Percentiles rank a stretch among this genome's conserved stretches.
phyloP scores from a whole-genome alignment of 805 yeast species.

The Candida ortonii region DNA sequence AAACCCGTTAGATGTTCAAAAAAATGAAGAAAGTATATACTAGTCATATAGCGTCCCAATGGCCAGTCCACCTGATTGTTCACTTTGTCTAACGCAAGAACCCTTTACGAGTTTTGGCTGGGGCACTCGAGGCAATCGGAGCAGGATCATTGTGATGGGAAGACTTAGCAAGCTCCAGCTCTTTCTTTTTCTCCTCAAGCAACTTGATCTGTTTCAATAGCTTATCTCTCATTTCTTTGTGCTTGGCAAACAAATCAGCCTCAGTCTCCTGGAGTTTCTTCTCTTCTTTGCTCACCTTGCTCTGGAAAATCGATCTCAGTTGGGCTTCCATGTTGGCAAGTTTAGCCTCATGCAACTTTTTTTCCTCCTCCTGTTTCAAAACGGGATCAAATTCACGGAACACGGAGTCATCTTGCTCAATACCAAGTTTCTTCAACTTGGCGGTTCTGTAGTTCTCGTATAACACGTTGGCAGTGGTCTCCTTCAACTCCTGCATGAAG shows the following conservation, averaged over 20 bases:
- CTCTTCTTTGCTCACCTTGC: conserved; percentile 94
- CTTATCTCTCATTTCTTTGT: conserved; percentile 96
- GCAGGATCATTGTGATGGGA: conserved; percentile 42
- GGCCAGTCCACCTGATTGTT: conserved; percentile 1
- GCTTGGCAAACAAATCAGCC: conserved; percentile 92
- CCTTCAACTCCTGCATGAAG: conserved; percentile 91
- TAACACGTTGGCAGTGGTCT: conserved; percentile 67
- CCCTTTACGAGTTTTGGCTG: conserved; percentile 71
- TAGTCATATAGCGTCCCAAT: background rate
- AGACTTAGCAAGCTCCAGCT: conserved; percentile 60
- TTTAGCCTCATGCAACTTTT: conserved; percentile 88
- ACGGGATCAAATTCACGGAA: conserved; percentile 94
- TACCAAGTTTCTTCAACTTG: conserved; percentile 77
- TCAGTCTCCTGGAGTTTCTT: conserved; percentile 95
- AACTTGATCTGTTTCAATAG: conserved; percentile 82
- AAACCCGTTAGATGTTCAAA: conserved; percentile 12
- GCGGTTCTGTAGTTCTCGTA: conserved; percentile 89
- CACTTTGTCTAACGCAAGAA: conserved; percentile 53
- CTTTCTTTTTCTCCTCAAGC: conserved; percentile 86
- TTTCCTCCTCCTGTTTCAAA: conserved; percentile 89
- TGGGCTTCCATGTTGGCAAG: conserved; percentile 92
- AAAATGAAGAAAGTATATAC: conserved; percentile 4
- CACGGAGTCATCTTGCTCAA: conserved; percentile 88
- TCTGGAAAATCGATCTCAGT: conserved; percentile 95
- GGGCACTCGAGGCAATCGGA: conserved; percentile 36